A percentile compares a stretch with the other conserved stretches of the same genome.
phyloP scores from a whole-genome alignment of 164 flowering plant species.

The Aristolochia fimbriata region DNA sequence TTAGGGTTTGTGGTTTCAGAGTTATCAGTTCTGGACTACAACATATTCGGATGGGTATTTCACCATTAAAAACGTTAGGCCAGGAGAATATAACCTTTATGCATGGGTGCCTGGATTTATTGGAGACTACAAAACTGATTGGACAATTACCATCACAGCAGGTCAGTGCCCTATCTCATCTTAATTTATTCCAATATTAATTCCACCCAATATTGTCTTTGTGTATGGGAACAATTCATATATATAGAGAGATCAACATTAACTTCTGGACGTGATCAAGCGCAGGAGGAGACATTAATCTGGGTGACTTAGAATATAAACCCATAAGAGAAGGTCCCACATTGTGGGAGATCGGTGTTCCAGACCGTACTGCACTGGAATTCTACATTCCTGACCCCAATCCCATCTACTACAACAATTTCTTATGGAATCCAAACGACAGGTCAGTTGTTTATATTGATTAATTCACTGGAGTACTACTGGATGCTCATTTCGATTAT shows the following conservation, averaged over 20 bases:
- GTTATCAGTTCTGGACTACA: background rate
- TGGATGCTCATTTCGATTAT: no score
- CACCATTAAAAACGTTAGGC: constrained; percentile 29
- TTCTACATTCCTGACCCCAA: constrained; percentile 75
- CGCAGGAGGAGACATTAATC: constrained; percentile 7
- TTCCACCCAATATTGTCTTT: no score
- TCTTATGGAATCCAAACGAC: constrained; percentile 23
- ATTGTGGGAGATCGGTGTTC: constrained; percentile 88
- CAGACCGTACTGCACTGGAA: constrained; percentile 75
- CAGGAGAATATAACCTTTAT: constrained; percentile 59
- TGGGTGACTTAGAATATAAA: constrained; percentile 49
- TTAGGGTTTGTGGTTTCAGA: background rate
- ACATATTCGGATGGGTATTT: constrained; percentile 37
- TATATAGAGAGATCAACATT: no score
- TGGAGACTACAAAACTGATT: constrained; percentile 52
- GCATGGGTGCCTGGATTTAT: constrained; percentile 67
- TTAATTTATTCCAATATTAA: no score
- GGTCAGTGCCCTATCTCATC: background rate
- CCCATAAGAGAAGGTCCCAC: constrained; percentile 86
- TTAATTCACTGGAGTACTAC: no score
- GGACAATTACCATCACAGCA: background rate
- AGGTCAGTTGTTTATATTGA: no score
- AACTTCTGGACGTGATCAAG: no score
- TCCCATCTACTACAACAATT: constrained; percentile 48
- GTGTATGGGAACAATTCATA: no score